Evolutionary conservation across 2,329 filamentous ascomycete species (phyloP).

Genomic region (Fusarium sp.): DNA sequence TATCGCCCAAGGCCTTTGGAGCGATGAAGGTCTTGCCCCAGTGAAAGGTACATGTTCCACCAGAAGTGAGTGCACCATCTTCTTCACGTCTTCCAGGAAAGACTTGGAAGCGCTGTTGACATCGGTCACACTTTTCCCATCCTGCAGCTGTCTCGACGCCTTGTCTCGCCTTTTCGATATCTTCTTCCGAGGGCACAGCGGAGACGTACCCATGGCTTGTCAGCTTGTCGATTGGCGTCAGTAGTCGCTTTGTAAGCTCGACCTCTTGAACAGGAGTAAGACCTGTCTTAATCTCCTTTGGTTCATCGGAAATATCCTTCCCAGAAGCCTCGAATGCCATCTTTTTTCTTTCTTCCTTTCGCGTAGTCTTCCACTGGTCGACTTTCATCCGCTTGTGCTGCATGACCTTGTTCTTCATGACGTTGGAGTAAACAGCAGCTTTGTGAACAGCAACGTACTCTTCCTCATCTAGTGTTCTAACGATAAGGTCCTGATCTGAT

Average conservation of each 20-base stretch:
- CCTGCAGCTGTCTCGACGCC: constrained; percentile 78
- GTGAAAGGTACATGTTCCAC: constrained; percentile 86
- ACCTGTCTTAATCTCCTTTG: constrained; percentile 76
- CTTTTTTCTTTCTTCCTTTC: constrained; percentile 59
- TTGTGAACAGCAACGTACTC: constrained; percentile 79
- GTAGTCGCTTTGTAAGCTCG: constrained; percentile 71
- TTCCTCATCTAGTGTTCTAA: constrained; percentile 82
- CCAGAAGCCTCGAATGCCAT: constrained; percentile 53
- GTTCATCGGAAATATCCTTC: constrained; percentile 54
- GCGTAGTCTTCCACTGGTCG: constrained; percentile 79
- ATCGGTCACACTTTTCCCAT: constrained; percentile 92
- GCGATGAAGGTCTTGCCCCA: constrained; percentile 79
- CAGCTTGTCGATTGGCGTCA: constrained; percentile 76
- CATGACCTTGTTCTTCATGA: constrained; percentile 86
- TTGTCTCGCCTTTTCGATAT: constrained; percentile 76
- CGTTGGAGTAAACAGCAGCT: constrained; percentile 81
- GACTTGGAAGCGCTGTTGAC: constrained; percentile 88
- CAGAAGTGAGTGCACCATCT: constrained; percentile 82
- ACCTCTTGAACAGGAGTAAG: constrained; percentile 79
- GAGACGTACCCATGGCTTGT: constrained; percentile 82
- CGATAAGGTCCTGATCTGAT: constrained; percentile 77
- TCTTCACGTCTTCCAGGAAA: constrained; percentile 86
- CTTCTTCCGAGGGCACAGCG: constrained; percentile 73
- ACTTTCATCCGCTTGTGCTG: constrained; percentile 81
- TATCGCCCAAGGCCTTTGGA: constrained; percentile 69